Conservation (phyloP, 2,329 filamentous ascomycete species). For the Sarocladium oryzae region DNA sequence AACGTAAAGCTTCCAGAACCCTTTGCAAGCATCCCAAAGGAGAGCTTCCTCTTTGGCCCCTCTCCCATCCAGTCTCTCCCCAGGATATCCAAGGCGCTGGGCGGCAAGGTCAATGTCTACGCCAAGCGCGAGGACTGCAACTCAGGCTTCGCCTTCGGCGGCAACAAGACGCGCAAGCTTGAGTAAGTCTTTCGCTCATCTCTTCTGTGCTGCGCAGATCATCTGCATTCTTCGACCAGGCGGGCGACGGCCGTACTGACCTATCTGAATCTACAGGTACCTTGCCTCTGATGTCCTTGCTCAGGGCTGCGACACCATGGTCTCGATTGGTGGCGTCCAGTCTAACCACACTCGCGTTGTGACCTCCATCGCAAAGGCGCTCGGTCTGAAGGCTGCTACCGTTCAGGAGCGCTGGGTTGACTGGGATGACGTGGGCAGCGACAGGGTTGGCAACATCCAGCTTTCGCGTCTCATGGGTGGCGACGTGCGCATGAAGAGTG, state of each 20-base stretch:
- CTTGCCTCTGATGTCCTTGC: slow-evolving; percentile 56
- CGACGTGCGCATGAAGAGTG: slow-evolving; percentile 53
- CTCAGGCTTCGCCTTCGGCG: slow-evolving; percentile 27
- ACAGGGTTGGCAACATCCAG: slow-evolving; percentile 64
- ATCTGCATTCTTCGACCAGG: too few species aligned
- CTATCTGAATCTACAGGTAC: slow-evolving; percentile 35
- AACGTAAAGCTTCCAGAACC: slow-evolving; percentile 47
- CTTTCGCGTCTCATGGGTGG: slow-evolving; percentile 62
- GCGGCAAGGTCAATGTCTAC: slow-evolving; percentile 55
- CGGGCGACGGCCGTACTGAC: not conserved
- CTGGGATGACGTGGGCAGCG: slow-evolving; percentile 52
- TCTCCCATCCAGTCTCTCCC: slow-evolving; percentile 63
- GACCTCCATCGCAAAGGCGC: slow-evolving; percentile 52
- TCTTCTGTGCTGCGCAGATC: too few species aligned
- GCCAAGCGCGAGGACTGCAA: slow-evolving; percentile 31
- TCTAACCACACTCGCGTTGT: slow-evolving; percentile 66
- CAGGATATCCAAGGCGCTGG: slow-evolving; percentile 55
- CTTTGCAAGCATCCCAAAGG: slow-evolving; percentile 56
- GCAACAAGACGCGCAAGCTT: slow-evolving; percentile 31
- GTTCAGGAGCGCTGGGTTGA: slow-evolving; percentile 65
- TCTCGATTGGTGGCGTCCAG: slow-evolving; percentile 62
- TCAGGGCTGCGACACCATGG: slow-evolving; percentile 52
- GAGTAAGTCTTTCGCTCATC: too few species aligned
- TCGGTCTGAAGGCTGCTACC: slow-evolving; percentile 47
- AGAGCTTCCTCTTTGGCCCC: slow-evolving; percentile 57